phyloP scores from a whole-genome alignment of 352 stramenopile genomes.

The Pythium brassicae region DNA sequence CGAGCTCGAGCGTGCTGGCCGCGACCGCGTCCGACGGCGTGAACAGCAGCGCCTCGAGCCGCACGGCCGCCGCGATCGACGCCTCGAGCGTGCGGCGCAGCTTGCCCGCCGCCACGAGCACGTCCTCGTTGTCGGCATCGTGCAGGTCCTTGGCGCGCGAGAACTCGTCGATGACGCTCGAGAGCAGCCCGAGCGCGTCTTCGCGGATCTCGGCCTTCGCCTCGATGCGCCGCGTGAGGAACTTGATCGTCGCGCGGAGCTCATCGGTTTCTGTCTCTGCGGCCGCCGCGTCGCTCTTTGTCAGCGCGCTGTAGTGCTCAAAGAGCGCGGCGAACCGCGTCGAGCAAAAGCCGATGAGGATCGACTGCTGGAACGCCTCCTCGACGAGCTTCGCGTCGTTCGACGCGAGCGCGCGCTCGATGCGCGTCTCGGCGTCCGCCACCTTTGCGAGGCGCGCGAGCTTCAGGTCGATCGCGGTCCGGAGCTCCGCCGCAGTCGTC shows the following conservation, averaged over 20 bases:
- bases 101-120: slow-evolving; percentile 38
- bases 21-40: slow-evolving; percentile 40
- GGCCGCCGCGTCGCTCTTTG: slow-evolving; percentile 11
- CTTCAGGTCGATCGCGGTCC: slow-evolving; percentile 33
- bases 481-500: slow-evolving; percentile 19
- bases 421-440: slow-evolving; percentile 26
- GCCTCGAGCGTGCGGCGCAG: slow-evolving; percentile 46
- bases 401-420: slow-evolving; percentile 27
- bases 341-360: slow-evolving; percentile 55
- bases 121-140: slow-evolving; percentile 20
- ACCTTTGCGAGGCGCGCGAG: slow-evolving; percentile 40
- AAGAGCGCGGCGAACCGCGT: slow-evolving; percentile 43
- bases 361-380: slow-evolving; percentile 44
- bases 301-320: slow-evolving; percentile 31
- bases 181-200: slow-evolving; percentile 50
- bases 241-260: slow-evolving; percentile 48
- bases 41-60: slow-evolving; percentile 40
- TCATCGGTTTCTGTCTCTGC: slow-evolving; percentile 25
- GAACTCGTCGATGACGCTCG: slow-evolving; percentile 49
- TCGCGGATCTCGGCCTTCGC: slow-evolving; percentile 52
- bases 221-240: slow-evolving; percentile 46
- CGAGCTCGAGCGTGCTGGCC: slow-evolving; percentile 45
- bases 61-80: slow-evolving; percentile 36
- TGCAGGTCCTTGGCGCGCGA: slow-evolving; percentile 25
- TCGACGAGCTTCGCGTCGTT: slow-evolving; percentile 37